A percentile compares a stretch with the other conserved stretches of the same genome.
Conservation (phyloP, 2,329 filamentous ascomycete genomes). For the Claviceps sp. region DNA sequence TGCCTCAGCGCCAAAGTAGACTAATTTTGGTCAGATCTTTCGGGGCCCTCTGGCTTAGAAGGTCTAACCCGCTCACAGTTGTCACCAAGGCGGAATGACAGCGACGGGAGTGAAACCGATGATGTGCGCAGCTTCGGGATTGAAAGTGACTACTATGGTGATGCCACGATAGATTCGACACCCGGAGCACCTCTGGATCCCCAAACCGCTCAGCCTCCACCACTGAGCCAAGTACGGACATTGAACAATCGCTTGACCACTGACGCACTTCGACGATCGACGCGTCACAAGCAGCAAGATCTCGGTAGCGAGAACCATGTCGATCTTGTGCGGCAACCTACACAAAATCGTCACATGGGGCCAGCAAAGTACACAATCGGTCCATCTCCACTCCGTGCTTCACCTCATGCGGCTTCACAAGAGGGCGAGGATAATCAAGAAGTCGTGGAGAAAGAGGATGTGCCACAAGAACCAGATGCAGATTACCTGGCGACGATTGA, state of each 20-base stretch:
- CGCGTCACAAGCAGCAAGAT: not conserved
- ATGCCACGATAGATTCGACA: slow-evolving; percentile 23
- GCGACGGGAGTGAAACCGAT: slow-evolving; percentile 15
- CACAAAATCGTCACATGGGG: not conserved
- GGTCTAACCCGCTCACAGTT: not conserved
- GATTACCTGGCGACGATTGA: not conserved
- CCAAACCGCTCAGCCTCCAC: not conserved
- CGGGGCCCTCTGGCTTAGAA: not conserved
- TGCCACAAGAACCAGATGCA: not conserved
- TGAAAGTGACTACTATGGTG: slow-evolving; percentile 23
- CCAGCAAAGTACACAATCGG: not conserved
- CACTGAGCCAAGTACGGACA: not conserved
- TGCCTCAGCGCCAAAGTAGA: not conserved
- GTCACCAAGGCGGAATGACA: not conserved
- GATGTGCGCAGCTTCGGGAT: slow-evolving; percentile 22
- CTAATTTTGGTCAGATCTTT: slow-evolving; percentile 4
- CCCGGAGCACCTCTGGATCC: slow-evolving; percentile 6
- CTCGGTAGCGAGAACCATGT: not conserved
- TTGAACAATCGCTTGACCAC: not conserved
- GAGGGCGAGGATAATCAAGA: not conserved
- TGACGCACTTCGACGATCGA: not conserved
- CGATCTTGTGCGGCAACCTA: not conserved
- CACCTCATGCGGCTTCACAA: not conserved
- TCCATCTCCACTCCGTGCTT: slow-evolving; percentile 2
- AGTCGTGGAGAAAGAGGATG: not conserved